Conservation (phyloP, 2,329 filamentous ascomycete species). For the Penicillium sp. region DNA sequence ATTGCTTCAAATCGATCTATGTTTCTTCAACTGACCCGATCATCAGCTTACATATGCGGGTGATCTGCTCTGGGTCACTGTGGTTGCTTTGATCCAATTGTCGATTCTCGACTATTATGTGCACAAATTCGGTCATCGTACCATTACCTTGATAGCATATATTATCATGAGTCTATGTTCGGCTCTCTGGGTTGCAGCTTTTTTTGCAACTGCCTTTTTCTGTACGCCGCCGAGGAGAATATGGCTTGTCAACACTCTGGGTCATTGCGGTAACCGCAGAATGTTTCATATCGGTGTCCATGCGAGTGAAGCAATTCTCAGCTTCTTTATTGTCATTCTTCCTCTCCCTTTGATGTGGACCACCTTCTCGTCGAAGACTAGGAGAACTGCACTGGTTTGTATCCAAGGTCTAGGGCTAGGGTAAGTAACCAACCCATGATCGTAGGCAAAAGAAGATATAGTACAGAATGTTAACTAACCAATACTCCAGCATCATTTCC, state of each 20-base stretch:
- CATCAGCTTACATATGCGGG: slow-evolving; percentile 17
- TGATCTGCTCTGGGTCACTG: slow-evolving; percentile 19
- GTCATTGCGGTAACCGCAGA: slow-evolving; percentile 15
- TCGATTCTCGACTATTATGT: slow-evolving; percentile 20
- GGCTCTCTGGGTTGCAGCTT: slow-evolving; percentile 14
- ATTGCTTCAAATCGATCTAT: no score
- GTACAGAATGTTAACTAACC: neutral
- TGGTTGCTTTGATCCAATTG: slow-evolving; percentile 13
- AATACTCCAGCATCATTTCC: slow-evolving; percentile 9
- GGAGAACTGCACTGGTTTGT: slow-evolving; percentile 4
- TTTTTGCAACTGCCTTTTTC: slow-evolving; percentile 17
- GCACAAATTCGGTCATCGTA: slow-evolving; percentile 7
- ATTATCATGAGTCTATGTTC: slow-evolving; percentile 10
- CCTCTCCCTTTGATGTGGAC: slow-evolving; percentile 7
- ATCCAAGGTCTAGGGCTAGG: slow-evolving; percentile 13
- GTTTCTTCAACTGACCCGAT: neutral
- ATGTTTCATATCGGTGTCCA: slow-evolving; percentile 11
- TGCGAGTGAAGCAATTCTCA: slow-evolving; percentile 12
- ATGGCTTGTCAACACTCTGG: slow-evolving; percentile 10
- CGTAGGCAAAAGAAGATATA: neutral
- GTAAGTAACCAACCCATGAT: slow-evolving; percentile 7
- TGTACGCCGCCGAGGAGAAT: slow-evolving; percentile 15
- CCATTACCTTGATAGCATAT: slow-evolving; percentile 11
- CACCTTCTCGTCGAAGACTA: slow-evolving; percentile 4
- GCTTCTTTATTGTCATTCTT: slow-evolving; percentile 13